Conservation (phyloP, 2,329 filamentous ascomycete species). For the Fusarium algeriense region DNA sequence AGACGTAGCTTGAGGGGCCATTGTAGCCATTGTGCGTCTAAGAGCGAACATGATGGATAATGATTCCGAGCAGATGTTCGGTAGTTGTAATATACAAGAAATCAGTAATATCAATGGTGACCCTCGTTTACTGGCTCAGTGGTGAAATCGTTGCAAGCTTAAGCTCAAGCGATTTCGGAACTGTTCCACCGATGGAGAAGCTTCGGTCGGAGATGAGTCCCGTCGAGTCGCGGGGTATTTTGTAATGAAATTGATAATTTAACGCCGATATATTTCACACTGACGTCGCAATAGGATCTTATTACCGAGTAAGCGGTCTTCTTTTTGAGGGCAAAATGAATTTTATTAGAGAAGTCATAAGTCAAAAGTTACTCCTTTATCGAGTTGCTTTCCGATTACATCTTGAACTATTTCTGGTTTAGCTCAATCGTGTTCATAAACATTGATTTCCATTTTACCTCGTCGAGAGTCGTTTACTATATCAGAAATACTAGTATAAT, state of each 20-base stretch:
- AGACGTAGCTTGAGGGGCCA: constrained; percentile 58
- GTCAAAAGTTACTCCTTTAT: neutral
- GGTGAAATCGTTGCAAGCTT: constrained; percentile 15
- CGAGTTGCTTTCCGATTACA: neutral
- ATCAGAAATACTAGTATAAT: no score
- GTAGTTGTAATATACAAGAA: neutral
- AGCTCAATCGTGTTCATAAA: neutral
- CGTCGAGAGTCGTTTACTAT: no score
- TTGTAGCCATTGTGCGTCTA: constrained; percentile 54
- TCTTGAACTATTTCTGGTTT: neutral
- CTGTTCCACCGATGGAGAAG: constrained; percentile 38
- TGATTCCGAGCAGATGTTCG: neutral
- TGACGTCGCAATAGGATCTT: constrained; percentile 20
- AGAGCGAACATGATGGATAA: constrained; percentile 52
- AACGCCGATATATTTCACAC: constrained; percentile 7
- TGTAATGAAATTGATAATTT: neutral
- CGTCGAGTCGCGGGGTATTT: constrained; percentile 21
- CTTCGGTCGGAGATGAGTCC: constrained; percentile 46
- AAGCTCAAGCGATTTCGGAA: constrained; percentile 38
- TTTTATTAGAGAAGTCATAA: neutral
- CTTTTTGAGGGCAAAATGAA: neutral
- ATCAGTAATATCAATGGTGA: neutral
- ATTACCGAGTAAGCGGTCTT: neutral
- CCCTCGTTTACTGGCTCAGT: neutral
- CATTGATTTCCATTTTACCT: no score